Evolutionary conservation across 2,329 filamentous ascomycete species (phyloP).

Genomic region (Neonectria magnoliae): DNA sequence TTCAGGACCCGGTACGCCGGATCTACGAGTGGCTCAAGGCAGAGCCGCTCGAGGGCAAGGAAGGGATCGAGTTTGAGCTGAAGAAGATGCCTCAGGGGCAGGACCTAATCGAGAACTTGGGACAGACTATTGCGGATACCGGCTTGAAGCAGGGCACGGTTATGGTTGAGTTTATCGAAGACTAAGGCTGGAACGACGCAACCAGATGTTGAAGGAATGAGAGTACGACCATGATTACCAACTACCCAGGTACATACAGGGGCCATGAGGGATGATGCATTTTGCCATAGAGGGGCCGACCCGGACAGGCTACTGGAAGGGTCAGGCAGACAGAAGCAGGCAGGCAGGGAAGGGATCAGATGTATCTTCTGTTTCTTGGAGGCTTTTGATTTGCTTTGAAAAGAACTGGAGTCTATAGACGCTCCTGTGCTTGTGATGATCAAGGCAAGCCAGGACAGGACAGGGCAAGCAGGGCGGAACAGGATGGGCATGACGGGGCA

Average conservation of each 20-base stretch:
- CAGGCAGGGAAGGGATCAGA: constrained; percentile 12
- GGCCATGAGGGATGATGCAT: constrained; percentile 10
- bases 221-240: not conserved
- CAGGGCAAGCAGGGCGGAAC: not conserved
- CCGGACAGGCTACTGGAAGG: constrained; percentile 2
- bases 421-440: constrained; percentile 14
- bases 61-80: constrained; percentile 84
- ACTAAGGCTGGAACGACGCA: constrained; percentile 42
- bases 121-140: constrained; percentile 79
- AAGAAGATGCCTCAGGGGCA: constrained; percentile 81
- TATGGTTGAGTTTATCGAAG: constrained; percentile 89
- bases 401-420: constrained; percentile 22
- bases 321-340: constrained; percentile 1
- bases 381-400: constrained; percentile 4
- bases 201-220: constrained; percentile 4
- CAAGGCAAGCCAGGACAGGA: constrained; percentile 5
- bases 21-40: constrained; percentile 98
- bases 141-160: constrained; percentile 93
- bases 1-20: constrained; percentile 79
- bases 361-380: constrained; percentile 4
- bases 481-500: constrained; percentile 4
- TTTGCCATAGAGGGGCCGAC: constrained; percentile 21
- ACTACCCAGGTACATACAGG: constrained; percentile 17
- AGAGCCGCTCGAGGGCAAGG: constrained; percentile 81
- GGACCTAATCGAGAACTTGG: constrained; percentile 81